Evolutionary conservation across 257 asterid species (phyloP).

Genomic region (Solanum chmielewskii): DNA sequence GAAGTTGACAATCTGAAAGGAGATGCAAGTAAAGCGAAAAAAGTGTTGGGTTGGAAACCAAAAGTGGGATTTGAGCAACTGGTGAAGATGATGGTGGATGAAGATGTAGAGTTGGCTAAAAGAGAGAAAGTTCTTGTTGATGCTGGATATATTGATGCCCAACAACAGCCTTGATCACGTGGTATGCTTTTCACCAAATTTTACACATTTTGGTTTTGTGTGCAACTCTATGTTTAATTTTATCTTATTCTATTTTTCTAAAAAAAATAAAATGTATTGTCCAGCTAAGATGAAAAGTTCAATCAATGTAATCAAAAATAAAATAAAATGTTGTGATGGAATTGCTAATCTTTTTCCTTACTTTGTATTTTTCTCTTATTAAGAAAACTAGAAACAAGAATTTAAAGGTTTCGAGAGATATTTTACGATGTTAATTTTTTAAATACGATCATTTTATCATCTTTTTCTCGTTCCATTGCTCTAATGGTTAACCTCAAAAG

Average conservation of each 20-base stretch:
- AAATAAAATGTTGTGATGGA: not conserved
- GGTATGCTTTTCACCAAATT: not conserved
- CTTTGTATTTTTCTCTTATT: not conserved
- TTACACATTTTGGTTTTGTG: not conserved
- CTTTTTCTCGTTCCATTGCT: not conserved
- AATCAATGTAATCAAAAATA: not conserved
- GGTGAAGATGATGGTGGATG: slow-evolving; percentile 99
- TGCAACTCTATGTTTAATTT: not conserved
- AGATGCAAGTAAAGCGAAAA: slow-evolving; percentile 72
- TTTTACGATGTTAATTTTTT: too few relatives aligned
- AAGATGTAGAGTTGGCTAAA: slow-evolving; percentile 83
- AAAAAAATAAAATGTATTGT: not conserved
- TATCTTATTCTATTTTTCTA: not conserved
- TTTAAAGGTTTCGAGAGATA: too few relatives aligned
- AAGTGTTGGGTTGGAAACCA: slow-evolving; percentile 80
- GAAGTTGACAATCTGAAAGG: slow-evolving; percentile 94
- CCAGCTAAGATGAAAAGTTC: not conserved
- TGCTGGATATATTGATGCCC: slow-evolving; percentile 95
- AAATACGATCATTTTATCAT: rapidly evolving
- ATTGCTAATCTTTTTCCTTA: not conserved
- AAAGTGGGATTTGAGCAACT: slow-evolving; percentile 79
- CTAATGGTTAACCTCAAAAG: not conserved
- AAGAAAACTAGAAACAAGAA: too few relatives aligned
- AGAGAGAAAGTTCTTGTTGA: slow-evolving; percentile 96
- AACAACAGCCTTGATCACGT: slow-evolving; percentile 72